These are phyloP conservation scores for Talaromyces stipitatus DNA, from an alignment of 495 filamentous ascomycete species.

Conservation along the genomic window DNA sequence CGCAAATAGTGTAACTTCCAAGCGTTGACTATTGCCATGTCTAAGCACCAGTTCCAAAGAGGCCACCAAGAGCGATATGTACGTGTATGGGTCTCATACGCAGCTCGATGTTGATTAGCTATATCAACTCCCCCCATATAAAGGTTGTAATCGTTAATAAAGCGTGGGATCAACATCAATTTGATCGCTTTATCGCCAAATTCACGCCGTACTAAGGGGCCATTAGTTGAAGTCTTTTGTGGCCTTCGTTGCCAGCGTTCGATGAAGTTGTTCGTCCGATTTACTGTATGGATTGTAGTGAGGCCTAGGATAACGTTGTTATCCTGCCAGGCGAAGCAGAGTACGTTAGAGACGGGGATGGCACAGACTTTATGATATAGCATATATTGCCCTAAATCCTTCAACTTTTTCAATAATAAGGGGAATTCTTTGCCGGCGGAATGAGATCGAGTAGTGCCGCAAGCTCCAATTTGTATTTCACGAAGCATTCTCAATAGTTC, in stretches of 20 bases:
- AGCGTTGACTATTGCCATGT: conserved; percentile 11
- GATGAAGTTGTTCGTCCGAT: neutral
- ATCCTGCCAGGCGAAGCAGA: neutral
- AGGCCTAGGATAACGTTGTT: neutral
- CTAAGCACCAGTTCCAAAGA: conserved; percentile 17
- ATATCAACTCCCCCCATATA: conserved; percentile 20
- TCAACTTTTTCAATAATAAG: too few relatives aligned
- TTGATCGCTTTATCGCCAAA: conserved; percentile 3
- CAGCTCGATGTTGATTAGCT: too few relatives aligned
- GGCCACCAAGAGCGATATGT: too few relatives aligned
- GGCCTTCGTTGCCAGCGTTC: neutral
- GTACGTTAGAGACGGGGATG: too few relatives aligned
- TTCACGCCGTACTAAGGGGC: neutral
- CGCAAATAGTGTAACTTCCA: neutral
- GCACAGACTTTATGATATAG: too few relatives aligned
- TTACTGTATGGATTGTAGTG: neutral
- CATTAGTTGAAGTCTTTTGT: neutral
- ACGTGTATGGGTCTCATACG: too few relatives aligned
- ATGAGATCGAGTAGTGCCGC: too few relatives aligned
- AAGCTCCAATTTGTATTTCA: too few relatives aligned
- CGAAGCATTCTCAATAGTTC: too few relatives aligned
- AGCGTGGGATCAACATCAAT: conserved; percentile 1
- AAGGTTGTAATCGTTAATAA: conserved; percentile 21
- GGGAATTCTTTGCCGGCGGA: too few relatives aligned
- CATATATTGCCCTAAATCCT: too few relatives aligned